Evolutionary conservation across 2,329 filamentous ascomycete genomes (phyloP), one percentile per base, ranked within the genome.

Genomic region (Alternaria burnsii): DNA sequence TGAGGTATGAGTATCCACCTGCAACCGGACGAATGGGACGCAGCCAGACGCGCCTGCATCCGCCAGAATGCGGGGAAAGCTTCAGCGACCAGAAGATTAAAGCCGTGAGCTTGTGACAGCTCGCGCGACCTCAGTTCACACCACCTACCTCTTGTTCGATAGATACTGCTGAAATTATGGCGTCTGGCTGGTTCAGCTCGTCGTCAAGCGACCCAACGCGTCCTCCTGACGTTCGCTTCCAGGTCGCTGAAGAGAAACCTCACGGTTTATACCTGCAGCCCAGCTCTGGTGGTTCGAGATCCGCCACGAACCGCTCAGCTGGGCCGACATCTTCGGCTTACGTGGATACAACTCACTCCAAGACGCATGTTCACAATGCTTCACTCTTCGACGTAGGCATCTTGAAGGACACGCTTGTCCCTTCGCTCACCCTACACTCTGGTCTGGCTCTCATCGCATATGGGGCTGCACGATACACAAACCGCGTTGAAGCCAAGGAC

Each of bases 401-500:
- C 48, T 67, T 87, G 22, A 82, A 82, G 64, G 81, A 84, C 18
- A 84, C 84, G 3, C 72, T 88, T 3, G 77, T 86, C 3, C 86
- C 86, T 0, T 87, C 85, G 0, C 77, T 88, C 38, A 80, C 81
- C 0, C 75, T 88, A 0, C 85, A 88, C 63, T 80, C 84, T 0
- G 81, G 83, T 4, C 79, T 88, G 12, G 81, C 84, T 10, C 66
- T 84, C 30, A 79, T 84, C 32, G 82, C 85, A 0, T 89, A 86
- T 68, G 80, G 80, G 9, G 78, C 82, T 30, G 83, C 83, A 1
- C 79, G 85, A 24, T 80, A 83, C 51, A 86, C 84, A 8, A 75
- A 87, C 67, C 80, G 82, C n/a, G 81, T 85, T 10, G 86, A 88
- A 57, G 78, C 82, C n/a, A 89, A 89, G 68, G 86, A 89, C 71